These are phyloP conservation scores for Dillenia turbinata DNA, from an alignment of 164 flowering plant genomes.

Conservation along the genomic window DNA sequence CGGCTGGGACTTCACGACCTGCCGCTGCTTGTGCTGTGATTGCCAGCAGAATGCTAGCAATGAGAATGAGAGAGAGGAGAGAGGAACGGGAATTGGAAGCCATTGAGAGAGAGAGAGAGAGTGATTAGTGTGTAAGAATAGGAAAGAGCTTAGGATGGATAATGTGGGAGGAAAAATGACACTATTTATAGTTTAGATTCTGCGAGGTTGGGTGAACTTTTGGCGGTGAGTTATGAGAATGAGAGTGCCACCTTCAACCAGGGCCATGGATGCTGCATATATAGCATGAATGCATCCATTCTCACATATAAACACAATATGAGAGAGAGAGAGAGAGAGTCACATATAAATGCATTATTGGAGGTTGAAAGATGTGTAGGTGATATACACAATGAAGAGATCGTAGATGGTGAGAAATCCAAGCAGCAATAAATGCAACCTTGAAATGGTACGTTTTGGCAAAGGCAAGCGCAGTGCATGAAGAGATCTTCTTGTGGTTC, in stretches of 20 bases:
- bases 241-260: too few relatives aligned
- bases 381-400: too few relatives aligned
- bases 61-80: constrained; percentile 17
- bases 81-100: constrained; percentile 9
- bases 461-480: too few relatives aligned
- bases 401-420: too few relatives aligned
- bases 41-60: constrained; percentile 17
- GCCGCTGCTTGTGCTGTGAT: constrained; percentile 11
- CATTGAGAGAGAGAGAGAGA: constrained; percentile 10
- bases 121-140: background rate
- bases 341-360: too few relatives aligned
- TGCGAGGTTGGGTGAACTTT: constrained; percentile 13
- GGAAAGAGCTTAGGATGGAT: constrained; percentile 8
- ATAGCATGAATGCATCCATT: too few relatives aligned
- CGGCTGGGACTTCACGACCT: constrained; percentile 16
- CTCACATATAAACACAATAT: too few relatives aligned
- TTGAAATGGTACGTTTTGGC: too few relatives aligned
- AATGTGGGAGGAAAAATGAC: background rate
- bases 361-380: too few relatives aligned
- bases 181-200: constrained; percentile 18
- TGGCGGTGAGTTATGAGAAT: constrained; percentile 26
- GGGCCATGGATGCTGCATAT: background rate
- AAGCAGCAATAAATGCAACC: too few relatives aligned
- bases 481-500: too few relatives aligned
- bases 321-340: too few relatives aligned